Evolutionary conservation across 2,329 filamentous ascomycete species (phyloP).

Genomic region (Aspergillus sp.): DNA sequence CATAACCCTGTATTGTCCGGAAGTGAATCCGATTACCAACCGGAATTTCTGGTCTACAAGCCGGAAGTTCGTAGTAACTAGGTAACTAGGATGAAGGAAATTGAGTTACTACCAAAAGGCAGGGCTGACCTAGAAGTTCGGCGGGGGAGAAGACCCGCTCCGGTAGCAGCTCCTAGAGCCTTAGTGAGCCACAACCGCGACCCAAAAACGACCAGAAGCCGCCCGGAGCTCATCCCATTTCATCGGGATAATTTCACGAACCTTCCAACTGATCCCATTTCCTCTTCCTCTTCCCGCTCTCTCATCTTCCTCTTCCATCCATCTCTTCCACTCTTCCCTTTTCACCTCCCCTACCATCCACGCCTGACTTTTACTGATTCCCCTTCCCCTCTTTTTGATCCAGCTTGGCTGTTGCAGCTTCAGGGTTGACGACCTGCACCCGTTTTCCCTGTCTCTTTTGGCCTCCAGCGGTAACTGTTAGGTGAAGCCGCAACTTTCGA

Average conservation of each 20-base stretch:
- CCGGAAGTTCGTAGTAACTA: neutral
- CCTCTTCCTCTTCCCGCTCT: conserved; percentile 13
- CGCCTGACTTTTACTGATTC: neutral
- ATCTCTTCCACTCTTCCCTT: conserved; percentile 5
- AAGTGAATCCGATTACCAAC: too few relatives aligned
- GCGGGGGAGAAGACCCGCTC: conserved; percentile 25
- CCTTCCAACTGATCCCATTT: conserved; percentile 19
- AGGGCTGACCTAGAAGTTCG: conserved; percentile 12
- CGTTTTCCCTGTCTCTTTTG: conserved; percentile 33
- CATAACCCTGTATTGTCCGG: too few relatives aligned
- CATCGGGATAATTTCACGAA: conserved; percentile 24
- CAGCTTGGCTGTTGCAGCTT: conserved; percentile 20
- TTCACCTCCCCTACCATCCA: neutral
- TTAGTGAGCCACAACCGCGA: conserved; percentile 13
- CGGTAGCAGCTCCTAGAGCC: conserved; percentile 9
- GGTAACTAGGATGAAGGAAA: neutral
- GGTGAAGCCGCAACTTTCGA: conserved; percentile 17
- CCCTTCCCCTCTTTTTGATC: neutral
- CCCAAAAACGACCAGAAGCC: conserved; percentile 1
- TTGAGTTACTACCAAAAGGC: neutral
- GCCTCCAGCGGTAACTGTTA: conserved; percentile 24
- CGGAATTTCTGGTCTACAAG: neutral
- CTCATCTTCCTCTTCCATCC: conserved; percentile 9
- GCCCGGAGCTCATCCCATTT: conserved; percentile 14
- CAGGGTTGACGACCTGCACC: conserved; percentile 44